Conservation (phyloP, 495 filamentous ascomycete species). For the Rostrohypoxylon terebratum region DNA sequence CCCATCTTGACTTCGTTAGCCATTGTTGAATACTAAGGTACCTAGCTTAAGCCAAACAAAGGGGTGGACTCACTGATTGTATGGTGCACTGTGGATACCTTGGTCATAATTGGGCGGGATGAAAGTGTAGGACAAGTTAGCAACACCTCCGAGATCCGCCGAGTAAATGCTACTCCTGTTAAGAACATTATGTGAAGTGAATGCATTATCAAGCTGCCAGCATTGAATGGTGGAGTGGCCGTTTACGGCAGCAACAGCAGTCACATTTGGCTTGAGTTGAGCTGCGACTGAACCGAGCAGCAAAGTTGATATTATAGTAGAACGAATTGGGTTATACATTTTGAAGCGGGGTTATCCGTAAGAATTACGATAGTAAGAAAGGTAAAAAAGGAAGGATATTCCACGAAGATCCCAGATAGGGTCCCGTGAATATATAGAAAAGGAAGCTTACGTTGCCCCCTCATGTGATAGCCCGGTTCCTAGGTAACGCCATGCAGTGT, state of each 20-base stretch:
- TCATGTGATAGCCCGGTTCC: background rate
- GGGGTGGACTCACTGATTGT: slow-evolving; percentile 56
- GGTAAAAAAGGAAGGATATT: background rate
- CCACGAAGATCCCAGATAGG: background rate
- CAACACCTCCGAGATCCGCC: slow-evolving; percentile 51
- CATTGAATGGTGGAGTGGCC: slow-evolving; percentile 62
- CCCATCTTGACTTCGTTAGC: slow-evolving; percentile 55
- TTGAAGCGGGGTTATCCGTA: background rate
- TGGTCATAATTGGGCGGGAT: slow-evolving; percentile 59
- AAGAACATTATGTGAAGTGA: slow-evolving; percentile 26
- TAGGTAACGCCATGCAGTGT: background rate
- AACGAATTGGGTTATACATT: slow-evolving; percentile 6
- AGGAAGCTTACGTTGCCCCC: background rate
- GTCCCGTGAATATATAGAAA: slow-evolving; percentile 1
- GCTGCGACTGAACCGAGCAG: background rate
- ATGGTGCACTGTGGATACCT: slow-evolving; percentile 63
- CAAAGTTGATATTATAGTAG: background rate
- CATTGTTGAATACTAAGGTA: no score
- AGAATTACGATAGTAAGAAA: background rate
- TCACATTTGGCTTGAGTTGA: slow-evolving; percentile 37
- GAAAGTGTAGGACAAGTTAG: slow-evolving; percentile 56
- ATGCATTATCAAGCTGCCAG: slow-evolving; percentile 60
- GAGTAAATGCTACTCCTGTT: slow-evolving; percentile 24
- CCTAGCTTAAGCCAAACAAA: background rate
- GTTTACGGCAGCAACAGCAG: slow-evolving; percentile 37